Conservation (phyloP, 2,329 filamentous ascomycete genomes). For the Neofusicoccum umdonicola region DNA sequence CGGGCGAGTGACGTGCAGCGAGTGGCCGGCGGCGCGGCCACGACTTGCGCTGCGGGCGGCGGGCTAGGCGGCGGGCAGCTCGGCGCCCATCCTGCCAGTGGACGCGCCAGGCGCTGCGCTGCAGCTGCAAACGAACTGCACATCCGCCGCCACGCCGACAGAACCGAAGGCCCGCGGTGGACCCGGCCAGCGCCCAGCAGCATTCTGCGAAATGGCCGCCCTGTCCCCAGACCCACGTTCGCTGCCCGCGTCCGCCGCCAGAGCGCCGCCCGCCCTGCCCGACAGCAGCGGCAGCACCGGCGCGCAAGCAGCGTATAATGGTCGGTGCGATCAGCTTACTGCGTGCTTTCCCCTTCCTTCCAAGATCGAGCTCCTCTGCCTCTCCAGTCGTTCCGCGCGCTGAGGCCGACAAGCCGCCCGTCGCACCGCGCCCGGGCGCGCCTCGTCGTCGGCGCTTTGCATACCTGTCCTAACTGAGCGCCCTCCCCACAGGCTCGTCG, state of each 20-base stretch:
- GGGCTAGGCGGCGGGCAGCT: background rate
- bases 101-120: no score
- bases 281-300: conserved; percentile 23
- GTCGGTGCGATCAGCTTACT: conserved; percentile 26
- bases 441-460: background rate
- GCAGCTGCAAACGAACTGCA: conserved; percentile 7
- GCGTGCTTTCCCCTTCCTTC: conserved; percentile 16
- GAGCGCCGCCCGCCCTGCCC: conserved; percentile 19
- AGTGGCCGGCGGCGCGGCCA: background rate
- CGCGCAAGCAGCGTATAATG: conserved; percentile 42
- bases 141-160: background rate
- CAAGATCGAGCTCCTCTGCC: background rate
- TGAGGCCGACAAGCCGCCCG: conserved; percentile 1
- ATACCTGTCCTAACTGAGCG: conserved; percentile 6
- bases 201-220: background rate
- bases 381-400: background rate
- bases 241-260: conserved; percentile 24
- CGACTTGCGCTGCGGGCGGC: background rate
- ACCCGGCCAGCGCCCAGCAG: background rate
- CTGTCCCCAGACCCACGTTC: conserved; percentile 2
- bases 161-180: background rate
- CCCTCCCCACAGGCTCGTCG: conserved; percentile 2
- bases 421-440: background rate
- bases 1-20: background rate
- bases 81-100: background rate